Conservation (phyloP, 2,329 filamentous ascomycete species). For the Penicillium sp. region DNA sequence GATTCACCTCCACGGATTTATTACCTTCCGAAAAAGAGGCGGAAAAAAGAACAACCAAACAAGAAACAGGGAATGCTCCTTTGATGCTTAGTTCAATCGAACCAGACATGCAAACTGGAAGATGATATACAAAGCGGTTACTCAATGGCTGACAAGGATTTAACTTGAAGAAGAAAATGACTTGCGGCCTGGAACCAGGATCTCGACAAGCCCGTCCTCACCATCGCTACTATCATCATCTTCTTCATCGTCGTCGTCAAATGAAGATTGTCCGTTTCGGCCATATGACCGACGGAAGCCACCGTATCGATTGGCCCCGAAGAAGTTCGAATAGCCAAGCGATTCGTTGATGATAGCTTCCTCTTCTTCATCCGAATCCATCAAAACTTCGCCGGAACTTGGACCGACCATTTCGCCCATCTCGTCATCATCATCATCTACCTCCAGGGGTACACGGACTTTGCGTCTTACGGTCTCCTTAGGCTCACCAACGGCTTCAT, state of each 20-base stretch:
- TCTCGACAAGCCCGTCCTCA: constrained; percentile 42
- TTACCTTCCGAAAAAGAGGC: not conserved
- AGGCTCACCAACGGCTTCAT: constrained; percentile 36
- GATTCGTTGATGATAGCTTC: constrained; percentile 58
- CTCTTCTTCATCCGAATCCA: constrained; percentile 52
- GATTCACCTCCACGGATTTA: not conserved
- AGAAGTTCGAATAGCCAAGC: constrained; percentile 66
- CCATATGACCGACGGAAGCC: constrained; percentile 40
- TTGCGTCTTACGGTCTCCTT: constrained; percentile 36
- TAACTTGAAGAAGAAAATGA: constrained; percentile 18
- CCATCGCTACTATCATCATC: constrained; percentile 45
- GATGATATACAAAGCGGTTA: constrained; percentile 12
- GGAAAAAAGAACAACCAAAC: not conserved
- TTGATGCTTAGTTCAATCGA: constrained; percentile 3
- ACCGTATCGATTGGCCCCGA: constrained; percentile 39
- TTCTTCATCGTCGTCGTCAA: constrained; percentile 37
- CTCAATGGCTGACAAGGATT: not conserved
- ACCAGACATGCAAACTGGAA: constrained; percentile 2
- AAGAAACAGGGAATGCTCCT: not conserved
- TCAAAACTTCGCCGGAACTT: constrained; percentile 33
- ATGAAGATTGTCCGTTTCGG: constrained; percentile 22
- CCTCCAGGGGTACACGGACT: constrained; percentile 54
- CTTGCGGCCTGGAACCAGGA: constrained; percentile 40
- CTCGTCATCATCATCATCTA: constrained; percentile 52
- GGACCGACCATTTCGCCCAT: constrained; percentile 48